Evolutionary conservation across 1,284 basidiomycete genomes (phyloP).

Genomic region (Takashimella tepidaria): DNA sequence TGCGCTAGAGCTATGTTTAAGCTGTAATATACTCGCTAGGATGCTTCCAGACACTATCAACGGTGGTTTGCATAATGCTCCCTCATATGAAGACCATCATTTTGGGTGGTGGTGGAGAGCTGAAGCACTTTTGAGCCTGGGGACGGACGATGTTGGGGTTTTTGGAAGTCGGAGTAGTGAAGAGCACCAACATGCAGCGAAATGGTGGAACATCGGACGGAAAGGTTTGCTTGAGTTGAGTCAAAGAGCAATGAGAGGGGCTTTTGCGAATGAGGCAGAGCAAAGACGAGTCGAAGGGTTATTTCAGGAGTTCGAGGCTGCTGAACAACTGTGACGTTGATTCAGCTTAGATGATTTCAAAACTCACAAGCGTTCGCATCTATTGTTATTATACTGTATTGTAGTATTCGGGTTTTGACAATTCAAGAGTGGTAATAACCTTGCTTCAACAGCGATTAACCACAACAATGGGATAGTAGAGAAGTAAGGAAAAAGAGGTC

Average conservation of each 20-base stretch:
- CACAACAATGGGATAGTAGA: too few species aligned
- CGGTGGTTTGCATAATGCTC: neutral
- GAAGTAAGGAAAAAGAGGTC: too few species aligned
- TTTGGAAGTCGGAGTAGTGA: conserved; percentile 20
- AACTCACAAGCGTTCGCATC: too few species aligned
- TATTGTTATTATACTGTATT: too few species aligned
- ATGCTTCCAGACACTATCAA: conserved; percentile 20
- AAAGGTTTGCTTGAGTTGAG: conserved; percentile 21
- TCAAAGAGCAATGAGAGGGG: conserved; percentile 15
- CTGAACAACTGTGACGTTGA: neutral
- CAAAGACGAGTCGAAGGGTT: conserved; percentile 1
- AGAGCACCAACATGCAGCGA: conserved; percentile 23
- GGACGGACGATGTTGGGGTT: conserved; percentile 35
- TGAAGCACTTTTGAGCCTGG: conserved; percentile 18
- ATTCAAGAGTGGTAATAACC: too few species aligned
- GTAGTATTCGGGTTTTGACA: too few species aligned
- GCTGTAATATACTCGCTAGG: conserved; percentile 61
- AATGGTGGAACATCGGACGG: conserved; percentile 21
- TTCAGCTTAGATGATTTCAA: too few species aligned
- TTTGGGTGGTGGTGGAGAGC: conserved; percentile 30
- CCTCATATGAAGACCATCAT: conserved; percentile 22
- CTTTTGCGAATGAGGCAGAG: conserved; percentile 12
- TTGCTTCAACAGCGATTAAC: too few species aligned
- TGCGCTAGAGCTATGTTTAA: conserved; percentile 73
- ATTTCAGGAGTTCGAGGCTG: conserved; percentile 6